phyloP scores from a whole-genome alignment of 2,329 filamentous ascomycete genomes.

The Phialophora tarda region DNA sequence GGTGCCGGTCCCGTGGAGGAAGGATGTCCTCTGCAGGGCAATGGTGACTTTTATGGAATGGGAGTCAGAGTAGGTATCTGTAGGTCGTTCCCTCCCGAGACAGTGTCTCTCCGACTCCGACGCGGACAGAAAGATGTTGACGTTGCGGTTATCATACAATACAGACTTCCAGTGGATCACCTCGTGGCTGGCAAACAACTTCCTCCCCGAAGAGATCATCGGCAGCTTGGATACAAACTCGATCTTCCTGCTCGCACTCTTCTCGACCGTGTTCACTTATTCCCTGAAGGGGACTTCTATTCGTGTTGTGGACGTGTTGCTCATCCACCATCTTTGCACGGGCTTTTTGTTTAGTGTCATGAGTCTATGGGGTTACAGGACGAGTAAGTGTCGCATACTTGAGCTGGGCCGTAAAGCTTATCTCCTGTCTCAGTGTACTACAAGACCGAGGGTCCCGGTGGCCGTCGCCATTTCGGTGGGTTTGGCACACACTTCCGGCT shows the following conservation, averaged over 20 bases:
- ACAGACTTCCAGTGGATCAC: constrained; percentile 33
- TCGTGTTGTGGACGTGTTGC: constrained; percentile 27
- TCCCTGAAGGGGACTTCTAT: background rate
- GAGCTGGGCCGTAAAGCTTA: background rate
- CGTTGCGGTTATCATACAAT: background rate
- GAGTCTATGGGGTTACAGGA: constrained; percentile 33
- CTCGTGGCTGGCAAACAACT: constrained; percentile 36
- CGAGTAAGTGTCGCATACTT: constrained; percentile 6
- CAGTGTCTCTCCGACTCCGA: too few species aligned
- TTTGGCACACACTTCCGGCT: constrained; percentile 33
- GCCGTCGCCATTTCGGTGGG: constrained; percentile 31
- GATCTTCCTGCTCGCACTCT: constrained; percentile 24
- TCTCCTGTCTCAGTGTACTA: constrained; percentile 21
- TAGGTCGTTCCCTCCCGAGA: background rate
- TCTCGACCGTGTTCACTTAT: background rate
- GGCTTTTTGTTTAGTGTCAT: constrained; percentile 33
- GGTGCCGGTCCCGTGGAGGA: background rate
- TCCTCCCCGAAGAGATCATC: constrained; percentile 30
- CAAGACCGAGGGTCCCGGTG: constrained; percentile 29
- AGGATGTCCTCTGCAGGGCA: background rate
- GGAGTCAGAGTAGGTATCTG: background rate
- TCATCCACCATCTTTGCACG: constrained; percentile 31
- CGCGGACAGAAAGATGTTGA: background rate
- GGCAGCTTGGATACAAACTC: constrained; percentile 33
- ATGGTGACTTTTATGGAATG: background rate